These are phyloP conservation scores for Luzula sylvatica DNA, from an alignment of 176 grass and related monocot genomes.

Conservation along the genomic window DNA sequence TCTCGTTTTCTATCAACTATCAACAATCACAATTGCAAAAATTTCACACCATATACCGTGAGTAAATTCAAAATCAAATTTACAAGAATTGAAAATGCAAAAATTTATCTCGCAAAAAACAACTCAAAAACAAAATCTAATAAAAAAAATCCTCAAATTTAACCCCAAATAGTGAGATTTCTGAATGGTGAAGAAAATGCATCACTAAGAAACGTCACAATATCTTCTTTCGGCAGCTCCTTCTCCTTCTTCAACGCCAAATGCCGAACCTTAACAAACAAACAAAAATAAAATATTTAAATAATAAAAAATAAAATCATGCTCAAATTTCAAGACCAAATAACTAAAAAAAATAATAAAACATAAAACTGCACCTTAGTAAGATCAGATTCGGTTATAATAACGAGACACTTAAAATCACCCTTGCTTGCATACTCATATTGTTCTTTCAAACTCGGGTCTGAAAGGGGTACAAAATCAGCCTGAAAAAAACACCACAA, in stretches of 20 bases:
- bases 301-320: neutral
- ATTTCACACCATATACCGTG: too few species aligned
- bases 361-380: conserved; percentile 25
- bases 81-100: too few species aligned
- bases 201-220: conserved; percentile 78
- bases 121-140: too few species aligned
- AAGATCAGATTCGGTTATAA: conserved; percentile 85
- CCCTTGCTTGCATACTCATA: conserved; percentile 92
- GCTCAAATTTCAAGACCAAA: neutral
- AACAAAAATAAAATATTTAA: conserved; percentile 16
- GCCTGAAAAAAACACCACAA: conserved; percentile 53
- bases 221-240: conserved; percentile 52
- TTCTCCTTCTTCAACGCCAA: conserved; percentile 83
- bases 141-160: conserved; percentile 1
- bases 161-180: conserved; percentile 73
- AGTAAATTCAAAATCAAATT: too few species aligned
- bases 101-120: neutral
- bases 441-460: conserved; percentile 95
- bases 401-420: conserved; percentile 80
- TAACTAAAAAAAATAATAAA: neutral
- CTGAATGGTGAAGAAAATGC: conserved; percentile 74
- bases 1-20: too few species aligned
- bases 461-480: conserved; percentile 72
- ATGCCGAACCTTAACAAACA: conserved; percentile 57
- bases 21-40: too few species aligned